A percentile compares a stretch with the other conserved stretches of the same genome.
These are phyloP conservation scores for Neohortaea acidophila DNA, from an alignment of 495 filamentous ascomycete species.

Conservation along the genomic window DNA sequence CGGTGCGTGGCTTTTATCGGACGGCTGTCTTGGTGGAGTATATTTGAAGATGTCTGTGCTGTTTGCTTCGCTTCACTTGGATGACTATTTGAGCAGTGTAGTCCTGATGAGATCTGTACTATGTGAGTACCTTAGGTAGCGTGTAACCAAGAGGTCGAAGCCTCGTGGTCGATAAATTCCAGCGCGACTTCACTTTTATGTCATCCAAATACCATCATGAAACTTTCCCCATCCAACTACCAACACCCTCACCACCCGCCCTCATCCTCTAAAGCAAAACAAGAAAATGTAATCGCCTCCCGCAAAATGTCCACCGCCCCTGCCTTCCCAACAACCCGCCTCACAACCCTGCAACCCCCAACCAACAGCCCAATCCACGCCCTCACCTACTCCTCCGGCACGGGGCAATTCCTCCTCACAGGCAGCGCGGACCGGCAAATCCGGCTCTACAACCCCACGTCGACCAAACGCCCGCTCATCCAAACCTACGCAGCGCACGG, in stretches of 20 bases:
- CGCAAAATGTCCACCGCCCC: constrained; percentile 2
- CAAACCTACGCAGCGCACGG: constrained; percentile 81
- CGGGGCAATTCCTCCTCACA: constrained; percentile 64
- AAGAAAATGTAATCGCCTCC: constrained; percentile 1
- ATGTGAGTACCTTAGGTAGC: too few species aligned
- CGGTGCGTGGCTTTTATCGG: too few species aligned
- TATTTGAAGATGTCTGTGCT: too few species aligned
- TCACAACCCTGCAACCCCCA: constrained; percentile 24
- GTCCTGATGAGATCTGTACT: too few species aligned
- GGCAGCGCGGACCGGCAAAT: constrained; percentile 74
- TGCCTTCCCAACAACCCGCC: constrained; percentile 23
- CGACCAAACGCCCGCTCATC: constrained; percentile 43
- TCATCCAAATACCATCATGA: neutral
- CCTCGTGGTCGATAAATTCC: too few species aligned
- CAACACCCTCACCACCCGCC: neutral
- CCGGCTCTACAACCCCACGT: constrained; percentile 56
- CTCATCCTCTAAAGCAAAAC: neutral
- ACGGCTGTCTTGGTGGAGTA: too few species aligned
- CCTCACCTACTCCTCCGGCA: constrained; percentile 51
- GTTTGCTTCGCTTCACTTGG: too few species aligned
- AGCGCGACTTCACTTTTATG: neutral
- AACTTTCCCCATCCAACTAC: neutral
- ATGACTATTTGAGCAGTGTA: too few species aligned
- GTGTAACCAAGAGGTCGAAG: too few species aligned
- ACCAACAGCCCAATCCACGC: constrained; percentile 54